Evolutionary conservation across 768 basidiomycete species (phyloP), one percentile per base, ranked within the genome.

Genomic region (Mycena crocata): DNA sequence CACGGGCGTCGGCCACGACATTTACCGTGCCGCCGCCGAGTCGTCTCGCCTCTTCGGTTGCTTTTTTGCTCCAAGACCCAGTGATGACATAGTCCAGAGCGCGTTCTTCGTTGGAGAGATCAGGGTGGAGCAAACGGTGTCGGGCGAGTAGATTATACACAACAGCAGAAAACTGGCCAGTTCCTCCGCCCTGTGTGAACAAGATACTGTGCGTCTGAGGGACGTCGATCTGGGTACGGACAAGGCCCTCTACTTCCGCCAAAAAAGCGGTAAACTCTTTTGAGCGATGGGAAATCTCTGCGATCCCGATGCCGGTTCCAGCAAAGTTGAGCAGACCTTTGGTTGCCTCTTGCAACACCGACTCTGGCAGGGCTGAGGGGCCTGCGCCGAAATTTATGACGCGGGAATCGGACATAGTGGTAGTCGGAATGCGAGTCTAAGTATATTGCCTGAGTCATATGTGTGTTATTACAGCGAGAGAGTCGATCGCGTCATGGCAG

Each of bases 251-350:
- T 73, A 91, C 82, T 54, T 83, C 77, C 61, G 83, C 80, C 69
- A 96, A 78, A 78, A 91, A 92, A 24, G 85, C 83, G 57, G 85
- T 85, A 78, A 99, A 99, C 69, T 96, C 92, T 72, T 93, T 89
- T 42, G 95, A 95, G 70, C 98, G 93, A 78, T 99, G 98, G 1
- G 95, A 97, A 76, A 99, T 88, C 79, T 99, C 98, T 45, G 95
- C 93, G 76, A 99, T 89, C 46, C 98, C 98, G 66, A 99, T 96
- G 30, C 98, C 98, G 3, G 94, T 96, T 50, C 86, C 86, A 61
- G 91, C 83, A 79, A 95, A 98, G 84, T 99, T 93, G 73, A 99
- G 82, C n/a, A 99, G 84, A 19, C 93, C 95, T 67, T 86, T 81
- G 17, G 92, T 86, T 2, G 96, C 95, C 76, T 96, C 89, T 72